Evolutionary conservation across 768 basidiomycete species (phyloP).

Genomic region (Coprinopsis sp.): DNA sequence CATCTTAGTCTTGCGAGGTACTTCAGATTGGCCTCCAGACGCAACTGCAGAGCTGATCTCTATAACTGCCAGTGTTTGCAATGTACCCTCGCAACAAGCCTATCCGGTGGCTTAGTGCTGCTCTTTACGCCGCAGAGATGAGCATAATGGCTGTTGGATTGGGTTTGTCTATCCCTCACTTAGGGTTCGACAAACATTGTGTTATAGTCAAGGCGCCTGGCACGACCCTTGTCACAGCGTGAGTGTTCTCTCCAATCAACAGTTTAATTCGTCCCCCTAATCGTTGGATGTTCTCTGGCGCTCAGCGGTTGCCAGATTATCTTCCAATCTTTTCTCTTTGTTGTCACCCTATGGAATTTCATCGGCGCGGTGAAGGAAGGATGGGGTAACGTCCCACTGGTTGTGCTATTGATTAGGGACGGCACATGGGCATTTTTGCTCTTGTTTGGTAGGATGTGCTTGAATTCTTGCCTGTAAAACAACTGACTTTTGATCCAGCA

Average conservation of each 20-base stretch:
- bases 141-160: slow-evolving; percentile 28
- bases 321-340: slow-evolving; percentile 37
- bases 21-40: background rate
- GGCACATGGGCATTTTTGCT: slow-evolving; percentile 39
- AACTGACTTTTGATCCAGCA: background rate
- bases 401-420: slow-evolving; percentile 38
- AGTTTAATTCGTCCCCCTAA: background rate
- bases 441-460: slow-evolving; percentile 29
- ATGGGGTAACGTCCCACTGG: slow-evolving; percentile 38
- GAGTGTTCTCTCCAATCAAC: background rate
- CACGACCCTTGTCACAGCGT: slow-evolving; percentile 8
- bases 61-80: slow-evolving; percentile 28
- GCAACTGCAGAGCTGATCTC: background rate
- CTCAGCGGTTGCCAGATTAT: slow-evolving; percentile 6
- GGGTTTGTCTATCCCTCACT: slow-evolving; percentile 24
- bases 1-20: slow-evolving; percentile 39
- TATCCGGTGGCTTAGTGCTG: background rate
- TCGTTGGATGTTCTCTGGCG: background rate
- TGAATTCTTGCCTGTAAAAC: background rate
- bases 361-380: slow-evolving; percentile 27
- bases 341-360: slow-evolving; percentile 35
- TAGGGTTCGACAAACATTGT: slow-evolving; percentile 31
- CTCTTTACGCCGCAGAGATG: slow-evolving; percentile 25
- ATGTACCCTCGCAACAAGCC: slow-evolving; percentile 22
- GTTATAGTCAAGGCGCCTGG: slow-evolving; percentile 25